Conservation (phyloP, 2,329 filamentous ascomycete species). For the Phaeomoniella chlamydospora region DNA sequence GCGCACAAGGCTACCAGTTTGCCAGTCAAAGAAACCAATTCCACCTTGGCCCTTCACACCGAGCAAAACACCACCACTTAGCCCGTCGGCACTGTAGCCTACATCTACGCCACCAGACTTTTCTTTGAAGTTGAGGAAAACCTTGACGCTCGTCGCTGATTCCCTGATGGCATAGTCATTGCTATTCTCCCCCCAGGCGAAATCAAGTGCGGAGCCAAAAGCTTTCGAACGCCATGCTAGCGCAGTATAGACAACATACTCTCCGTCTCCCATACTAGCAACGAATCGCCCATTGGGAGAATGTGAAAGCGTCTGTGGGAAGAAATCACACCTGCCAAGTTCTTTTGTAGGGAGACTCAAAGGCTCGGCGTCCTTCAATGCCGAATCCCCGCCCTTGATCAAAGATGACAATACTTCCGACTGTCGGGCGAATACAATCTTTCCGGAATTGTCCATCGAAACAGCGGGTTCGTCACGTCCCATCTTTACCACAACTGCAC, state of each 20-base stretch:
- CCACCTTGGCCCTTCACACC: slow-evolving; percentile 92
- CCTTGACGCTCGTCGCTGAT: slow-evolving; percentile 83
- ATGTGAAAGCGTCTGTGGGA: slow-evolving; percentile 85
- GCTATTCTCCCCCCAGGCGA: slow-evolving; percentile 94
- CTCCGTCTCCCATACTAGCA: slow-evolving; percentile 83
- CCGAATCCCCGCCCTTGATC: slow-evolving; percentile 79
- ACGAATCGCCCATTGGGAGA: slow-evolving; percentile 92
- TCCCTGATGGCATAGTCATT: slow-evolving; percentile 97
- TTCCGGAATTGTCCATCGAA: slow-evolving; percentile 91
- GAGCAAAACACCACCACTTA: slow-evolving; percentile 76
- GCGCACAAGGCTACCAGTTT: slow-evolving; percentile 72
- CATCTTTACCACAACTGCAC: slow-evolving; percentile 94
- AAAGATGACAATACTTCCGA: slow-evolving; percentile 91
- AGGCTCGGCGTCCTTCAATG: slow-evolving; percentile 74
- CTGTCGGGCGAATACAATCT: slow-evolving; percentile 90
- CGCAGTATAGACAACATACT: slow-evolving; percentile 98
- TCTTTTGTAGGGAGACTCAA: slow-evolving; percentile 85
- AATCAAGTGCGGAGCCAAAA: slow-evolving; percentile 89
- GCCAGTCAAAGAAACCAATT: slow-evolving; percentile 94
- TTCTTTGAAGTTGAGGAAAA: slow-evolving; percentile 96
- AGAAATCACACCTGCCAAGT: slow-evolving; percentile 89
- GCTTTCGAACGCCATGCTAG: slow-evolving; percentile 95
- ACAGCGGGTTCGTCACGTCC: slow-evolving; percentile 93
- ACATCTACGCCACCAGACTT: slow-evolving; percentile 80
- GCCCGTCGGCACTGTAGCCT: slow-evolving; percentile 84